phyloP scores from a whole-genome alignment of 371 early-diverging fungal species.

The Syncephalis fuscata region DNA sequence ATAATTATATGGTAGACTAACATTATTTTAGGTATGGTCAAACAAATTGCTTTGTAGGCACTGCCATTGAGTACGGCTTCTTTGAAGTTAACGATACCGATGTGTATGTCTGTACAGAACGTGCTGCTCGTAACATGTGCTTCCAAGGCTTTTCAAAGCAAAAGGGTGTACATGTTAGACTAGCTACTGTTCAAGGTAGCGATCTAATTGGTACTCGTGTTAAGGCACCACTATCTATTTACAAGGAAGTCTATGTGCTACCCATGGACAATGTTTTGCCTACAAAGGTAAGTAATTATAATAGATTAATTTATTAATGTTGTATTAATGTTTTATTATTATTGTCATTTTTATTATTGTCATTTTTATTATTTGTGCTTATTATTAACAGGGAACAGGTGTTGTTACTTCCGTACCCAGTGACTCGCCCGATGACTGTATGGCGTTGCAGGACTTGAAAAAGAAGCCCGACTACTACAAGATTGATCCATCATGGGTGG shows the following conservation, averaged over 20 bases:
- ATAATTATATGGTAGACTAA: background rate
- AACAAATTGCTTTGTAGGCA: constrained; percentile 94
- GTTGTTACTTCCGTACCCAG: constrained; percentile 97
- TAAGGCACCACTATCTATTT: constrained; percentile 70
- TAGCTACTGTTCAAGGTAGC: constrained; percentile 63
- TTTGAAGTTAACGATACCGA: constrained; percentile 59
- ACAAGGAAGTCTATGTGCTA: constrained; percentile 72
- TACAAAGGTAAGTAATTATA: constrained; percentile 29
- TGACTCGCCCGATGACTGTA: constrained; percentile 95
- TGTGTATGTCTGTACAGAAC: constrained; percentile 76
- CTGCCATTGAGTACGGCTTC: constrained; percentile 80
- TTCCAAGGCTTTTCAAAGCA: constrained; percentile 67
- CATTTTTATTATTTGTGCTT: background rate
- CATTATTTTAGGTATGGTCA: constrained; percentile 38
- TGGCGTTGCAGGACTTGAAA: constrained; percentile 72
- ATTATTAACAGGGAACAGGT: constrained; percentile 71
- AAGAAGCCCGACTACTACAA: constrained; percentile 90
- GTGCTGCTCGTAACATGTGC: constrained; percentile 93
- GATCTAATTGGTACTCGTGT: constrained; percentile 81
- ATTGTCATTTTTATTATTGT: no score
- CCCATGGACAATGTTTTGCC: constrained; percentile 93
- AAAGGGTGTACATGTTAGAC: constrained; percentile 44
- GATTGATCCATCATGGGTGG: constrained; percentile 77
- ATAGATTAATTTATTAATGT: no score
- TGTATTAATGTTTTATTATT: no score